Evolutionary conservation across 148 eudicot species (phyloP).

Genomic region (Limonium bicolor): DNA sequence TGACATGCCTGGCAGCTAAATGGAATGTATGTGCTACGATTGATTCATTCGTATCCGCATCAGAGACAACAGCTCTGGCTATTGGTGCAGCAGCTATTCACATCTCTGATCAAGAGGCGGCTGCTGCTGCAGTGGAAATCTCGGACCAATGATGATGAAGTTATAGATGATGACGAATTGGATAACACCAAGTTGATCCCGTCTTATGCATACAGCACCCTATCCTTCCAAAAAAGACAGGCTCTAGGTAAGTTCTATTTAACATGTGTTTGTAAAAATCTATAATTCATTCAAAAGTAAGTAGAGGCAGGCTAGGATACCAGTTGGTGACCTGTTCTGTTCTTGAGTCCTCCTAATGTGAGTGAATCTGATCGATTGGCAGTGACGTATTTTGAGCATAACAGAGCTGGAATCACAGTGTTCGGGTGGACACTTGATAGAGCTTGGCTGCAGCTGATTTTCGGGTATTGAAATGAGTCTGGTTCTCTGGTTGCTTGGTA

Average conservation of each 20-base stretch:
- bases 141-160: not conserved
- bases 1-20: slow-evolving; percentile 4
- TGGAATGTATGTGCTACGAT: slow-evolving; percentile 10
- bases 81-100: no score
- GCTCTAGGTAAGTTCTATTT: slow-evolving; percentile 3
- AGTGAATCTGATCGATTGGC: slow-evolving; percentile 9
- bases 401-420: slow-evolving; percentile 78
- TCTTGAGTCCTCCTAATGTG: not conserved
- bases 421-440: slow-evolving; percentile 86
- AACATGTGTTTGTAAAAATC: no score
- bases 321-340: not conserved
- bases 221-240: slow-evolving; percentile 9
- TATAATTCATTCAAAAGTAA: no score
- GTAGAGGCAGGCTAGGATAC: no score
- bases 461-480: slow-evolving; percentile 58
- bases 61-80: no score
- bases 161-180: slow-evolving; percentile 1
- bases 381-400: slow-evolving; percentile 76
- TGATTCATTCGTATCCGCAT: slow-evolving; percentile 1
- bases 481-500: slow-evolving; percentile 77
- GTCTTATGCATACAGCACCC: slow-evolving; percentile 1
- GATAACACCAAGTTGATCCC: slow-evolving; percentile 6
- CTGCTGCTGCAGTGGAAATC: no score
- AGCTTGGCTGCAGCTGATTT: slow-evolving; percentile 53
- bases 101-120: no score